Conservation (phyloP, 176 grass and related monocot species). For the Miscanthus lutarioriparius region DNA sequence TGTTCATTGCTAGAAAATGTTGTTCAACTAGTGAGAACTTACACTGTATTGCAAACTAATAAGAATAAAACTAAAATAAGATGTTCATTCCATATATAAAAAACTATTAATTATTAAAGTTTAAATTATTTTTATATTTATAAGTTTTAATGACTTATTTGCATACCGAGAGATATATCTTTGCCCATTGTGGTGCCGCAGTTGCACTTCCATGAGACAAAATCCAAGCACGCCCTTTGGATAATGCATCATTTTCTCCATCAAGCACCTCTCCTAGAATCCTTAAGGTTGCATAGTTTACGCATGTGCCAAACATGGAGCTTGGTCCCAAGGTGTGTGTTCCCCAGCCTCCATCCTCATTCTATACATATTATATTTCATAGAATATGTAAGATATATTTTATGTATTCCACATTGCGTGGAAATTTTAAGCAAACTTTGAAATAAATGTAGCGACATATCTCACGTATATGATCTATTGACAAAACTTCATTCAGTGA, state of each 20-base stretch:
- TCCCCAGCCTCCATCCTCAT: conserved; percentile 23
- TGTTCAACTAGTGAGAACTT: neutral
- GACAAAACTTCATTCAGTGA: neutral
- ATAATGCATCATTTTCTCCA: neutral
- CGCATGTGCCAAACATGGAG: conserved; percentile 16
- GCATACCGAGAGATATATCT: conserved; percentile 27
- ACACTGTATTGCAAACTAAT: neutral
- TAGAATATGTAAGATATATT: neutral
- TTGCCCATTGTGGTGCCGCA: conserved; percentile 24
- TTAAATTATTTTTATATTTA: neutral
- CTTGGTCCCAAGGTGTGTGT: neutral
- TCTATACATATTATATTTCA: neutral
- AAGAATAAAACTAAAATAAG: neutral
- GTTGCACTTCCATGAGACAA: conserved; percentile 22
- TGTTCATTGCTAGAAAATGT: neutral
- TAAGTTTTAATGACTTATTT: neutral
- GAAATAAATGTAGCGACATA: conserved; percentile 18
- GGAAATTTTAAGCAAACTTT: neutral
- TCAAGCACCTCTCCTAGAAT: neutral
- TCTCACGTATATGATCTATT: neutral
- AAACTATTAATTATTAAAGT: neutral
- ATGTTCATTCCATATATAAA: no score
- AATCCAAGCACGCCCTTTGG: conserved; percentile 19
- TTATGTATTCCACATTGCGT: neutral
- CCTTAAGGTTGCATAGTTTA: conserved; percentile 10